Conservation (phyloP, 192 early-diverging fungal genomes). For the Umbelopsis vinacea region DNA sequence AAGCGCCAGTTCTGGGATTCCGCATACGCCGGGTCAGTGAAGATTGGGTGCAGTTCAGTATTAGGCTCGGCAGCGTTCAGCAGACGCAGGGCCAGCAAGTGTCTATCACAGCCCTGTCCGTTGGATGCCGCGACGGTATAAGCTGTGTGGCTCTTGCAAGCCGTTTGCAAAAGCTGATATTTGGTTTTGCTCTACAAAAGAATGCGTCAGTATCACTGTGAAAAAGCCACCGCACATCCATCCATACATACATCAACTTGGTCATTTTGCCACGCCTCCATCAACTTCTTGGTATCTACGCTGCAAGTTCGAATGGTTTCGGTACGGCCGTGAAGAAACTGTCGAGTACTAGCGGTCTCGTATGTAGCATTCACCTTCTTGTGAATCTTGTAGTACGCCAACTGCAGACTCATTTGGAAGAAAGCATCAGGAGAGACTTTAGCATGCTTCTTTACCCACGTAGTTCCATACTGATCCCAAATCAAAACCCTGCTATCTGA, state of each 20-base stretch:
- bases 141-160: slow-evolving; percentile 64
- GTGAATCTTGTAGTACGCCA: slow-evolving; percentile 81
- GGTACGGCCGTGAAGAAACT: slow-evolving; percentile 83
- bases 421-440: slow-evolving; percentile 79
- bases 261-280: slow-evolving; percentile 62
- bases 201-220: not conserved
- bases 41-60: slow-evolving; percentile 57
- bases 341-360: slow-evolving; percentile 83
- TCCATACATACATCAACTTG: slow-evolving; percentile 26
- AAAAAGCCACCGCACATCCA: not conserved
- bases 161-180: slow-evolving; percentile 63
- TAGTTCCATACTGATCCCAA: slow-evolving; percentile 72
- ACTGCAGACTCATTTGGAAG: slow-evolving; percentile 86
- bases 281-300: slow-evolving; percentile 69
- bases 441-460: slow-evolving; percentile 77
- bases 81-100: slow-evolving; percentile 79
- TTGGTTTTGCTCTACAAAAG: slow-evolving; percentile 51
- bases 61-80: slow-evolving; percentile 46
- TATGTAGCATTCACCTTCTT: slow-evolving; percentile 70
- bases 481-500: slow-evolving; percentile 66
- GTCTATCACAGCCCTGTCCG: slow-evolving; percentile 82
- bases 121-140: slow-evolving; percentile 77
- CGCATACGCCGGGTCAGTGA: slow-evolving; percentile 73
- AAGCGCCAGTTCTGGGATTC: slow-evolving; percentile 71
- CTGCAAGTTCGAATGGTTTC: slow-evolving; percentile 85